These are phyloP conservation scores for Teunomyces aglyptinius DNA, from an alignment of 805 yeast genomes.

Conservation along the genomic window DNA sequence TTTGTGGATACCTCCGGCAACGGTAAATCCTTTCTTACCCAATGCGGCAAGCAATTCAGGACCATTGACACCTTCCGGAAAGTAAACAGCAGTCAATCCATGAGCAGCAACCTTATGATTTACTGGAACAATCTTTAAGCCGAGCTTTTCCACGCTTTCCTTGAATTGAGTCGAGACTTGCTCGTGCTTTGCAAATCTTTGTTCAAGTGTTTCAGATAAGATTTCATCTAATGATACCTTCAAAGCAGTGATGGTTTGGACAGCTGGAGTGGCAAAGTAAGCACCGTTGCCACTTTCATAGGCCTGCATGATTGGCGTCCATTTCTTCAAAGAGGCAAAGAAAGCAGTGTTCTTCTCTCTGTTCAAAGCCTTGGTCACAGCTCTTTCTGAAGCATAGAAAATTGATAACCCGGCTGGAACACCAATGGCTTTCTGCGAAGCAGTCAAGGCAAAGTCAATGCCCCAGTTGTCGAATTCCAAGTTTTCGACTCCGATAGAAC, in stretches of 20 bases:
- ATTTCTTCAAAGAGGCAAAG: conserved; percentile 72
- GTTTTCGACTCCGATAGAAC: conserved; percentile 88
- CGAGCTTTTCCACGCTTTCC: conserved; percentile 51
- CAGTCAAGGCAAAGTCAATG: conserved; percentile 82
- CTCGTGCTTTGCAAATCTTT: conserved; percentile 62
- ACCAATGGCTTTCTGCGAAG: conserved; percentile 94
- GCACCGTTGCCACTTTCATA: conserved; percentile 78
- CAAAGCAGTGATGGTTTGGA: conserved; percentile 80
- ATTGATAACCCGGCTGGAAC: conserved; percentile 91
- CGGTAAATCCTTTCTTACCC: conserved; percentile 63
- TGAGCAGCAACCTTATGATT: conserved; percentile 67
- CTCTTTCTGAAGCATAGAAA: conserved; percentile 72
- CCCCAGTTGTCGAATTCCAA: conserved; percentile 88
- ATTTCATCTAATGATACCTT: conserved; percentile 74
- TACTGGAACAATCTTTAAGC: conserved; percentile 68
- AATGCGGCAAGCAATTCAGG: conserved; percentile 59
- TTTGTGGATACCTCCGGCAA: conserved; percentile 90
- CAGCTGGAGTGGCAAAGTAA: conserved; percentile 97
- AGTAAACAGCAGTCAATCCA: conserved; percentile 82
- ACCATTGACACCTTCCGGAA: conserved; percentile 73
- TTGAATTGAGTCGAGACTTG: conserved; percentile 66
- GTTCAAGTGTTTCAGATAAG: conserved; percentile 51
- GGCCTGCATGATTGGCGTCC: conserved; percentile 87
- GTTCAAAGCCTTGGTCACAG: conserved; percentile 56
- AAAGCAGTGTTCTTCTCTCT: conserved; percentile 51